phyloP scores from a whole-genome alignment of 2,329 filamentous ascomycete genomes.

The Didymella pomorum region DNA sequence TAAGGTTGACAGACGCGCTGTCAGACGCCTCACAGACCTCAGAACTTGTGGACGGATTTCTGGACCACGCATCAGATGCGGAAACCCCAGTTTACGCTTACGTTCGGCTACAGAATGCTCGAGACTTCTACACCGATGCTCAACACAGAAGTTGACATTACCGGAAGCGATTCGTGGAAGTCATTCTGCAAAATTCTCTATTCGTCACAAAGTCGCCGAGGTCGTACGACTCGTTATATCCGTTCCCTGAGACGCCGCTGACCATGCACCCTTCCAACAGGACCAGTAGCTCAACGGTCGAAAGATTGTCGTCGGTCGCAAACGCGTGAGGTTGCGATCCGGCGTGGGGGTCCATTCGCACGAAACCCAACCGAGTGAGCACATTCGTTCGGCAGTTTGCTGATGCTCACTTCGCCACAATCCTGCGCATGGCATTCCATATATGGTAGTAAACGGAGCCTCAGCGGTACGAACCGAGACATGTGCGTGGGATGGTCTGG shows the following conservation, averaged over 20 bases:
- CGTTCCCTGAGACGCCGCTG: neutral
- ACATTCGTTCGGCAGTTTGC: constrained; percentile 4
- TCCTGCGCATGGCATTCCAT: neutral
- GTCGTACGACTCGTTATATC: constrained; percentile 6
- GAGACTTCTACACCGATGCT: neutral
- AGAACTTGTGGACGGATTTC: neutral
- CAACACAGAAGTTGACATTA: neutral
- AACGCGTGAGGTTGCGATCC: neutral
- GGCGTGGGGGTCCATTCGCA: constrained; percentile 6
- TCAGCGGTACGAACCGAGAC: constrained; percentile 14
- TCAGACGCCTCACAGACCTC: neutral
- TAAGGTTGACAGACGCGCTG: neutral
- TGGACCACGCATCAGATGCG: neutral
- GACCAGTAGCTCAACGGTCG: neutral
- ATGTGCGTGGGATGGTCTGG: constrained; percentile 4
- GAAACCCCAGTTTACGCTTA: neutral
- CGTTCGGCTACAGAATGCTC: neutral
- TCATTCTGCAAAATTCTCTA: neutral
- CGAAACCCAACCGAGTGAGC: neutral
- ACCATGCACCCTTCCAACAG: neutral
- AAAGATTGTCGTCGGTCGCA: neutral
- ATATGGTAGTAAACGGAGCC: constrained; percentile 5
- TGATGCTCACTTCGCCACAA: constrained; percentile 10
- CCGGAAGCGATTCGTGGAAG: constrained; percentile 7
- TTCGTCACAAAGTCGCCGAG: constrained; percentile 1